Evolutionary conservation across 345 rosid species (phyloP).

Genomic region (Brassica incana): DNA sequence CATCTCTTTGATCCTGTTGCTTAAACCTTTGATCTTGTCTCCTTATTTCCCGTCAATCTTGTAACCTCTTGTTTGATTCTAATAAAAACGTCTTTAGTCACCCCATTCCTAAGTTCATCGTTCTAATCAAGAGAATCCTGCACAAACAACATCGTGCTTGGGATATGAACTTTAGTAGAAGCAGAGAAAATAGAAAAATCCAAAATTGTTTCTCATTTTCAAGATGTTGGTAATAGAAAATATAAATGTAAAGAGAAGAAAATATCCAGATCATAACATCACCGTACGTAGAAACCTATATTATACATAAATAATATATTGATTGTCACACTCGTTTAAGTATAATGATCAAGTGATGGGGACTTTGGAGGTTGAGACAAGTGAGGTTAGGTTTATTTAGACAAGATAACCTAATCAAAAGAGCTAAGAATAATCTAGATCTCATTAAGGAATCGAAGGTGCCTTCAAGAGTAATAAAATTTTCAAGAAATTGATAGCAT

Average conservation of each 20-base stretch:
- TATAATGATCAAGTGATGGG: constrained; percentile 12
- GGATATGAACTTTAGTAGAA: constrained; percentile 19
- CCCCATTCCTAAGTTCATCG: too few relatives aligned
- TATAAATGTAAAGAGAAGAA: too few relatives aligned
- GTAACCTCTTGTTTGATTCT: too few relatives aligned
- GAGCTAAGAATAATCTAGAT: constrained; percentile 21
- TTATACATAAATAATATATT: not conserved
- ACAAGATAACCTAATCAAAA: constrained; percentile 19
- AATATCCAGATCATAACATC: too few relatives aligned
- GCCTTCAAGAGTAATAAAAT: constrained; percentile 30
- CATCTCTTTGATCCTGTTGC: too few relatives aligned
- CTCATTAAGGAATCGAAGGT: constrained; percentile 33
- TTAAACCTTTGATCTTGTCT: too few relatives aligned
- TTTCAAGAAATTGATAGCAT: not conserved
- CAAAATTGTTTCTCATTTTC: constrained; percentile 28
- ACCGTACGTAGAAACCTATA: too few relatives aligned
- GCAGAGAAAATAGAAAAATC: constrained; percentile 1
- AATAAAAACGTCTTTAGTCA: too few relatives aligned
- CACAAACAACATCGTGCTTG: not conserved
- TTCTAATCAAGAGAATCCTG: too few relatives aligned
- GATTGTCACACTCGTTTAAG: constrained; percentile 2
- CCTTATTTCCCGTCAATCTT: too few relatives aligned
- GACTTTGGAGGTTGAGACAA: constrained; percentile 12
- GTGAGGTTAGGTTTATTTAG: not conserved
- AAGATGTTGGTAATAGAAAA: not conserved